Percentiles rank a stretch among this genome's conserved stretches.
phyloP scores from a whole-genome alignment of 2,329 filamentous ascomycete genomes.

The Colletotrichum spaethianum region DNA sequence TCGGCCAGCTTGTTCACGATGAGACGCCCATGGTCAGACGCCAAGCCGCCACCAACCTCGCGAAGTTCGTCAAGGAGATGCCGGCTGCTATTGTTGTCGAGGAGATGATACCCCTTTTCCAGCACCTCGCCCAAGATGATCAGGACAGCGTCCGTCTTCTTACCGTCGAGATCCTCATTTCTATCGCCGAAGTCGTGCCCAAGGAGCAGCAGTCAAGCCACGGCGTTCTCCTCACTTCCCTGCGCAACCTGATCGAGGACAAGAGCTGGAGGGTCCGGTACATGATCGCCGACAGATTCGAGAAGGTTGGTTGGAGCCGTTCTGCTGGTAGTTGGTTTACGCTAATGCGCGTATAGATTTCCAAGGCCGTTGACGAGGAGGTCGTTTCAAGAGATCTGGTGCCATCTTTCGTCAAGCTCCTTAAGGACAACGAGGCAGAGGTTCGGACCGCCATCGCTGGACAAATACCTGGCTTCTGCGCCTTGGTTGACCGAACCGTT shows the following conservation, averaged over 20 bases:
- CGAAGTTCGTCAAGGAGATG: constrained; percentile 99
- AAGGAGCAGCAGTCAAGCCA: constrained; percentile 99
- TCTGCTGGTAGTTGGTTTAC: constrained; percentile 39
- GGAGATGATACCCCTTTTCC: constrained; percentile 99
- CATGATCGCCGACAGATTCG: constrained; percentile 98
- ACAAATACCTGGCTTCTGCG: constrained; percentile 98
- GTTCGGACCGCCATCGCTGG: constrained; percentile 97
- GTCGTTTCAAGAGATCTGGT: constrained; percentile 94
- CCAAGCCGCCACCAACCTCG: constrained; percentile 95
- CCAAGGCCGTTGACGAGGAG: constrained; percentile 98
- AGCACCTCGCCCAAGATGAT: constrained; percentile 95
- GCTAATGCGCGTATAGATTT: constrained; percentile 74
- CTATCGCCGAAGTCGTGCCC: constrained; percentile 95
- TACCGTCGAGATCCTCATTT: constrained; percentile 96
- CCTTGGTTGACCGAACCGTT: constrained; percentile 86
- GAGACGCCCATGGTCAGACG: constrained; percentile 99
- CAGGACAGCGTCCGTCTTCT: constrained; percentile 97
- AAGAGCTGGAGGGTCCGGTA: constrained; percentile 99
- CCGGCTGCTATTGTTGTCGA: constrained; percentile 91
- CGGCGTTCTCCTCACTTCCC: constrained; percentile 89
- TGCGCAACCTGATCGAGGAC: constrained; percentile 96
- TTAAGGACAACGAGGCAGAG: constrained; percentile 98
- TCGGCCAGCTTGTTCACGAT: constrained; percentile 93
- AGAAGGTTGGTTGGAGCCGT: constrained; percentile 78
- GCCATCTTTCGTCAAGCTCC: constrained; percentile 94